phyloP scores from a whole-genome alignment of 2,329 filamentous ascomycete genomes.

The Cordyceps cicadae region DNA sequence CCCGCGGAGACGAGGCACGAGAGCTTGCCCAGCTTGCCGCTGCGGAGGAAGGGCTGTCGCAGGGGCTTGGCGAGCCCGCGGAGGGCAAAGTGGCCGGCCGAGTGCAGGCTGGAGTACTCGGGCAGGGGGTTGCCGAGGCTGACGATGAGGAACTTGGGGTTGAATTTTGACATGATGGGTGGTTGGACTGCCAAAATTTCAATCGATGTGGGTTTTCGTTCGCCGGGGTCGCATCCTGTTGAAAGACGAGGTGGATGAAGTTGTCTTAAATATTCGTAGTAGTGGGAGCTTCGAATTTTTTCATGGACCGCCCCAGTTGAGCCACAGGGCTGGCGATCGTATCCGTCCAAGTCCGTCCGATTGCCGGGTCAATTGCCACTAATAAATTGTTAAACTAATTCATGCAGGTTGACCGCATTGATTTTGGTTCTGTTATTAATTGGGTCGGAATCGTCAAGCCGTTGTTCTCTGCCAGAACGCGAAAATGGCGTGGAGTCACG shows the following conservation, averaged over 20 bases:
- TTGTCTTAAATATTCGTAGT: not conserved
- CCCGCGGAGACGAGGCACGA: slow-evolving; percentile 40
- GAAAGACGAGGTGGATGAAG: not conserved
- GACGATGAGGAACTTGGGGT: slow-evolving; percentile 62
- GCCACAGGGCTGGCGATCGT: not conserved
- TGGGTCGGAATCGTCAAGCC: not conserved
- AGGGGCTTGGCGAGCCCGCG: slow-evolving; percentile 43
- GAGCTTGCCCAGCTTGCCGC: slow-evolving; percentile 41
- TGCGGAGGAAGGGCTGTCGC: slow-evolving; percentile 40
- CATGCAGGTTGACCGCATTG: not conserved
- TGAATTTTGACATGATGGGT: slow-evolving; percentile 23
- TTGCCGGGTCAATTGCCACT: not conserved
- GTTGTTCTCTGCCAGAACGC: not conserved
- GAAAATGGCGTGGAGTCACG: slow-evolving; percentile 14
- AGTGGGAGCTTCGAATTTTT: not conserved
- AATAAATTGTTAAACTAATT: too few relatives aligned
- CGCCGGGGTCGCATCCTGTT: not conserved
- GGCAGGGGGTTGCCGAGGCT: slow-evolving; percentile 78
- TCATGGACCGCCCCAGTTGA: not conserved
- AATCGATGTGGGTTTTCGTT: too few relatives aligned
- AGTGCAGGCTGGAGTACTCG: slow-evolving; percentile 75
- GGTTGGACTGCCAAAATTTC: not conserved
- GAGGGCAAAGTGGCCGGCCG: slow-evolving; percentile 74
- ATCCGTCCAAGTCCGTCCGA: not conserved
- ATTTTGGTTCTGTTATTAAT: not conserved